A percentile compares a stretch with the other conserved stretches of the same genome.
phyloP scores from a whole-genome alignment of 1,284 basidiomycete genomes.

The Moesziomyces sp. region DNA sequence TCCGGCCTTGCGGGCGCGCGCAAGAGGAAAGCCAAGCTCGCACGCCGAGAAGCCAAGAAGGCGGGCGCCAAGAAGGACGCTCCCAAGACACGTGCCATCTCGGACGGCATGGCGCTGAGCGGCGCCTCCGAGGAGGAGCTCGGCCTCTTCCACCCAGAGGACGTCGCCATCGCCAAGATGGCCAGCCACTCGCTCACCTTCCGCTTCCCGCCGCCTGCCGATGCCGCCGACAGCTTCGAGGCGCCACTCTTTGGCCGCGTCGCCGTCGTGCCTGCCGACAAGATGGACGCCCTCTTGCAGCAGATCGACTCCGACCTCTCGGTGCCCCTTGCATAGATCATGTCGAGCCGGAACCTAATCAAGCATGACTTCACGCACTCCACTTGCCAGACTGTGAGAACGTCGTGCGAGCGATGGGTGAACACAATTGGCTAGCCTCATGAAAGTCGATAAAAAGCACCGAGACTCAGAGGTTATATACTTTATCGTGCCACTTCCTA shows the following conservation, averaged over 20 bases:
- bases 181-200: slow-evolving; percentile 58
- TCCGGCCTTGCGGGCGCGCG: slow-evolving; percentile 55
- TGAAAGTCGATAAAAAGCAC: too few relatives aligned
- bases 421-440: too few relatives aligned
- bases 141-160: slow-evolving; percentile 65
- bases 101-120: slow-evolving; percentile 32
- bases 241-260: slow-evolving; percentile 62
- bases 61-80: slow-evolving; percentile 45
- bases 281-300: slow-evolving; percentile 39
- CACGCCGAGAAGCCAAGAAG: slow-evolving; percentile 46
- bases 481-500: too few relatives aligned
- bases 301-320: slow-evolving; percentile 40
- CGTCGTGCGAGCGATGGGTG: too few relatives aligned
- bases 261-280: slow-evolving; percentile 49
- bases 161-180: slow-evolving; percentile 53
- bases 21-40: slow-evolving; percentile 47
- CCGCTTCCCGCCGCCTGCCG: slow-evolving; percentile 62
- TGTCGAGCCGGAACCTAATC: not conserved
- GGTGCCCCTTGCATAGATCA: slow-evolving; percentile 21
- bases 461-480: too few relatives aligned
- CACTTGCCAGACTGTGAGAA: too few relatives aligned
- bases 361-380: too few relatives aligned
- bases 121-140: slow-evolving; percentile 42
- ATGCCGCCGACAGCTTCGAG: slow-evolving; percentile 61
- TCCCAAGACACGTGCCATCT: slow-evolving; percentile 28